Evolutionary conservation across 2,329 filamentous ascomycete species (phyloP).

Genomic region (Conoideocrella luteorostrata): DNA sequence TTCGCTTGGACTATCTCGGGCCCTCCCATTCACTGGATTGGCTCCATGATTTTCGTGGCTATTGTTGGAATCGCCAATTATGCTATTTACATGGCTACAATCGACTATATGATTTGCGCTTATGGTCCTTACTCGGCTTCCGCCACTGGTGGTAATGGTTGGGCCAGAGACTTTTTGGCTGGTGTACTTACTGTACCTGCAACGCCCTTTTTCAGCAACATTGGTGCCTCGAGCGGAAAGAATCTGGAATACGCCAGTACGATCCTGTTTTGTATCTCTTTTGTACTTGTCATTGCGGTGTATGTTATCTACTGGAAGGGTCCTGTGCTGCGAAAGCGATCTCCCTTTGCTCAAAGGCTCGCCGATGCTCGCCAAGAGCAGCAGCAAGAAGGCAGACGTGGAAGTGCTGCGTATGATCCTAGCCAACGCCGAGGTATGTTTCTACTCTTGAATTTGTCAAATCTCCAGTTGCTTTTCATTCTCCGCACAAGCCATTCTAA

Average conservation of each 20-base stretch:
- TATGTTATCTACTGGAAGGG: constrained; percentile 64
- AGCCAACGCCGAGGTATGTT: constrained; percentile 22
- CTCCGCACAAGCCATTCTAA: too few relatives aligned
- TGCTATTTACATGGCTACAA: constrained; percentile 68
- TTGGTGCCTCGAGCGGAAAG: constrained; percentile 38
- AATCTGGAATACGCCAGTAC: constrained; percentile 55
- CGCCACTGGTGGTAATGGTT: constrained; percentile 70
- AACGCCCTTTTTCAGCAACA: constrained; percentile 56
- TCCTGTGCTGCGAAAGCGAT: constrained; percentile 50
- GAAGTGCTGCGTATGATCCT: constrained; percentile 20
- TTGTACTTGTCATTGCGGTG: constrained; percentile 55
- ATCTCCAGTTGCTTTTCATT: too few relatives aligned
- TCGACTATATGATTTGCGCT: constrained; percentile 71
- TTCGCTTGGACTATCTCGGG: constrained; percentile 64
- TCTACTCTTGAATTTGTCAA: too few relatives aligned
- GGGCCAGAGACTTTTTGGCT: constrained; percentile 66
- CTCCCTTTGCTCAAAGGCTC: constrained; percentile 59
- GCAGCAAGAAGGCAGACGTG: constrained; percentile 21
- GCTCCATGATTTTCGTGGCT: constrained; percentile 56
- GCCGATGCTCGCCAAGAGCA: constrained; percentile 34
- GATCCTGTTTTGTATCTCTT: constrained; percentile 56
- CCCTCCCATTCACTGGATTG: constrained; percentile 61
- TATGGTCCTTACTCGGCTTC: constrained; percentile 69
- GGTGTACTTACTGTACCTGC: constrained; percentile 65
- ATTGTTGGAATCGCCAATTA: constrained; percentile 70